Evolutionary conservation across 257 asterid species (phyloP).

Genomic region (Ballota nigra): DNA sequence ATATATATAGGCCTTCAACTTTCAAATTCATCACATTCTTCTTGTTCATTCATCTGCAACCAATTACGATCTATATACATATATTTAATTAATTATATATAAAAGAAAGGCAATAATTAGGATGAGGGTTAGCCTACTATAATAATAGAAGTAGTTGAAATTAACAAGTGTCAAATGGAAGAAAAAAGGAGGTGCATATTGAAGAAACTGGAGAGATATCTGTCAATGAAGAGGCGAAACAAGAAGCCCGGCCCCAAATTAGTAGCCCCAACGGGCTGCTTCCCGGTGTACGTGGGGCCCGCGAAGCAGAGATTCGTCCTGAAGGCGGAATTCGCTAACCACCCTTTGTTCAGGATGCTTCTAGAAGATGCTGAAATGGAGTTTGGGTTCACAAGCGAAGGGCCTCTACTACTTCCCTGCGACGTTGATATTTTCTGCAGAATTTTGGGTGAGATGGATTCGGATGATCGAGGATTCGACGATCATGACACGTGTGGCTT

Average conservation of each 20-base stretch:
- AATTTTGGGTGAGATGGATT: constrained; percentile 53
- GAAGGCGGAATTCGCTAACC: constrained; percentile 42
- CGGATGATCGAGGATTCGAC: background rate
- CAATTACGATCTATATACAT: too few relatives aligned
- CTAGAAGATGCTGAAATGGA: constrained; percentile 69
- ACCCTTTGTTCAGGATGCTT: constrained; percentile 57
- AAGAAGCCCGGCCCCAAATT: background rate
- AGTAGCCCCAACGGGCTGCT: constrained; percentile 47
- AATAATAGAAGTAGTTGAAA: too few relatives aligned
- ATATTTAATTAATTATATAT: too few relatives aligned
- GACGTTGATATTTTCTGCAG: constrained; percentile 46
- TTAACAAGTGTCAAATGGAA: constrained; percentile 5
- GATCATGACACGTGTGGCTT: background rate
- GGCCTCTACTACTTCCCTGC: constrained; percentile 60
- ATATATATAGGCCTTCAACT: too few relatives aligned
- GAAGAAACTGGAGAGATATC: constrained; percentile 35
- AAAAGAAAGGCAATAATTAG: too few relatives aligned
- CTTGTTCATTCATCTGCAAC: too few relatives aligned
- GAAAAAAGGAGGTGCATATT: constrained; percentile 4
- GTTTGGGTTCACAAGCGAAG: constrained; percentile 48
- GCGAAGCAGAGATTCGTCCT: constrained; percentile 46
- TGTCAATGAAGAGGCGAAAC: constrained; percentile 14
- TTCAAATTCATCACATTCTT: too few relatives aligned
- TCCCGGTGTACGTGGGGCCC: constrained; percentile 55
- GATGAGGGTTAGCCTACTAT: too few relatives aligned